phyloP scores from a whole-genome alignment of 2,329 filamentous ascomycete species.

The Bipolaris victoriae region DNA sequence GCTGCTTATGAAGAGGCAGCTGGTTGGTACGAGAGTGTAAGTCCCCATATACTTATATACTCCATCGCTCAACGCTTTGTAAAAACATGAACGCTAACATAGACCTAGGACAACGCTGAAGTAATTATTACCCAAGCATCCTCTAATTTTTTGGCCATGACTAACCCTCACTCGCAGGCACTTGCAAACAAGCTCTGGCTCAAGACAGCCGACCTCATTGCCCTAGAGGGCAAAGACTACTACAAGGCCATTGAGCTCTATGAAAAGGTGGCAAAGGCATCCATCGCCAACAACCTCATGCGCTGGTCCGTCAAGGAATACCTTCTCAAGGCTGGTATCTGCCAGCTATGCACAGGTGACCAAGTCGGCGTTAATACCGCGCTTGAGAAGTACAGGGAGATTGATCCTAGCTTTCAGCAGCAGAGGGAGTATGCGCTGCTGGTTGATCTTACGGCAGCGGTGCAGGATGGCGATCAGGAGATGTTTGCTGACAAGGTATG shows the following conservation, averaged over 20 bases:
- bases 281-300: conserved; percentile 81
- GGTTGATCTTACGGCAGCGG: conserved; percentile 73
- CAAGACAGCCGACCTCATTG: conserved; percentile 88
- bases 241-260: conserved; percentile 58
- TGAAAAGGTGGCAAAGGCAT: conserved; percentile 79
- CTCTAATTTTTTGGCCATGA: conserved; percentile 21
- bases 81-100: conserved; percentile 23
- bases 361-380: conserved; percentile 79
- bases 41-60: conserved; percentile 16
- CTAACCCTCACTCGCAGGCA: conserved; percentile 49
- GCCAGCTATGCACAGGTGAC: conserved; percentile 79
- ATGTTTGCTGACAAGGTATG: conserved; percentile 75
- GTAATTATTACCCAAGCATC: conserved; percentile 22
- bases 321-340: conserved; percentile 91
- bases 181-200: conserved; percentile 93
- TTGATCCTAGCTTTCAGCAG: conserved; percentile 67
- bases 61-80: background rate
- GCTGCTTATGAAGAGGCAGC: conserved; percentile 86
- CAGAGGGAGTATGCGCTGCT: conserved; percentile 84
- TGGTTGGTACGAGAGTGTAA: conserved; percentile 75
- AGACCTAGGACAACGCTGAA: conserved; percentile 45
- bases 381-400: conserved; percentile 79
- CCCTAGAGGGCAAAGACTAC: conserved; percentile 79
- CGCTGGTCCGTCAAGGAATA: conserved; percentile 80
- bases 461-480: conserved; percentile 81